Conservation (phyloP, 2,329 filamentous ascomycete species). For the Verticillium klebahnii region DNA sequence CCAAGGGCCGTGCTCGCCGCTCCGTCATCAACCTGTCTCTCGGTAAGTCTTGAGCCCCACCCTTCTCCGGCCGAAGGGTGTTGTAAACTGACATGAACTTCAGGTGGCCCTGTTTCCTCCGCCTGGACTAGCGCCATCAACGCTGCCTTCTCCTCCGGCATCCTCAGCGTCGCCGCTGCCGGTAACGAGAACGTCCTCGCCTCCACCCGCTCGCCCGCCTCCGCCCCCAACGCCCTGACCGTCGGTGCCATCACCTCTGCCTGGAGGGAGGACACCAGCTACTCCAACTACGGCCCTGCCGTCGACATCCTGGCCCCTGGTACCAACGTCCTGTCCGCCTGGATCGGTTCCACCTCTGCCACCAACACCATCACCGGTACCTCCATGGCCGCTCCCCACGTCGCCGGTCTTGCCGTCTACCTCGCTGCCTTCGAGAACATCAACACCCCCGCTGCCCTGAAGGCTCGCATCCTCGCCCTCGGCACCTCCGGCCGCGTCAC, state of each 20-base stretch:
- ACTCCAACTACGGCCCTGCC: constrained; percentile 43
- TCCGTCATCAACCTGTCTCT: constrained; percentile 43
- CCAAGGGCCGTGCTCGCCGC: constrained; percentile 17
- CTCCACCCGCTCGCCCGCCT: constrained; percentile 40
- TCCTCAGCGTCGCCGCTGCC: constrained; percentile 49
- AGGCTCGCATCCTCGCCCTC: constrained; percentile 37
- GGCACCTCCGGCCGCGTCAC: constrained; percentile 35
- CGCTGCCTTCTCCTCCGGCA: constrained; percentile 36
- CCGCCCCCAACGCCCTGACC: constrained; percentile 41
- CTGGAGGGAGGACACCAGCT: constrained; percentile 32
- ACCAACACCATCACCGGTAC: constrained; percentile 49
- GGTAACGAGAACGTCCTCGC: constrained; percentile 40
- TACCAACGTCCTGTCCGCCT: constrained; percentile 38
- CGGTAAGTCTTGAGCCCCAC: not conserved
- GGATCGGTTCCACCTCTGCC: constrained; percentile 44
- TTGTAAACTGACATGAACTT: not conserved
- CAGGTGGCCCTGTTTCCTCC: constrained; percentile 35
- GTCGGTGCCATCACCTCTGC: constrained; percentile 42
- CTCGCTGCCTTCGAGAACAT: constrained; percentile 27
- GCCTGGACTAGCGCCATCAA: constrained; percentile 47
- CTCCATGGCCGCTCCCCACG: constrained; percentile 18
- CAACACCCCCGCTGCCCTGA: constrained; percentile 39
- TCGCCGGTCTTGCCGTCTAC: constrained; percentile 16
- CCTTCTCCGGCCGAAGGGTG: no score
- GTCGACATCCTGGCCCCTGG: constrained; percentile 50